These are phyloP conservation scores for Globisporangium paddicum DNA, from an alignment of 352 stramenopile genomes.

Conservation along the genomic window DNA sequence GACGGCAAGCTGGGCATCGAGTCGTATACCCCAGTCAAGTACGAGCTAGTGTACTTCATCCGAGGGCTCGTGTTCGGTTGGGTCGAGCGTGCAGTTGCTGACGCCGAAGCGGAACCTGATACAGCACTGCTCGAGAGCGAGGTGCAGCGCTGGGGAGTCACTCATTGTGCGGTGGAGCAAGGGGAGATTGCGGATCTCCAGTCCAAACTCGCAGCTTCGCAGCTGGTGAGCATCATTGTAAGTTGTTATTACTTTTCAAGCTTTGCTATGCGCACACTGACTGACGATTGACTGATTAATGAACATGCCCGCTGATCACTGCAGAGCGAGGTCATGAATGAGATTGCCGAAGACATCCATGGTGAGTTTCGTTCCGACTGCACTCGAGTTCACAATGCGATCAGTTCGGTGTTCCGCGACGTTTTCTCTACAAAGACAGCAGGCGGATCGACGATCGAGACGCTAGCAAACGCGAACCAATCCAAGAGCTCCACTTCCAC, in stretches of 20 bases:
- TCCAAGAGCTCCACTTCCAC: neutral
- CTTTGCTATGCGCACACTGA: neutral
- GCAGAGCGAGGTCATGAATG: constrained; percentile 20
- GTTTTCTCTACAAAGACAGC: constrained; percentile 19
- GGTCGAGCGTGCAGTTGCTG: constrained; percentile 23
- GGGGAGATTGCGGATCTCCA: constrained; percentile 14
- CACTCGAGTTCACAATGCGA: constrained; percentile 15
- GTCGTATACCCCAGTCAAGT: constrained; percentile 32
- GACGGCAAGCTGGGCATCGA: constrained; percentile 31
- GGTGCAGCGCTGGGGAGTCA: constrained; percentile 21
- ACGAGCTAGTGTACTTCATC: constrained; percentile 30
- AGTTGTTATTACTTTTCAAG: neutral
- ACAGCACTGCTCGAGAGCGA: constrained; percentile 25
- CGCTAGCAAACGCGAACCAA: neutral
- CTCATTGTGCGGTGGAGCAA: constrained; percentile 17
- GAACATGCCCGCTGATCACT: neutral
- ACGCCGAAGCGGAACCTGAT: constrained; percentile 17
- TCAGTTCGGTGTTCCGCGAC: constrained; percentile 11
- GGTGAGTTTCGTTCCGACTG: constrained; percentile 26
- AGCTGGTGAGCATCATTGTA: constrained; percentile 22
- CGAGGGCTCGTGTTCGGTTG: constrained; percentile 39
- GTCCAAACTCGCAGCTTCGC: neutral
- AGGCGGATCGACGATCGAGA: neutral
- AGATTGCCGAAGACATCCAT: constrained; percentile 34
- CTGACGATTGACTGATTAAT: too few relatives aligned